Evolutionary conservation across 257 asterid species (phyloP), one percentile per base, ranked within the genome.

Genomic region (Ligustrum vulgare): DNA sequence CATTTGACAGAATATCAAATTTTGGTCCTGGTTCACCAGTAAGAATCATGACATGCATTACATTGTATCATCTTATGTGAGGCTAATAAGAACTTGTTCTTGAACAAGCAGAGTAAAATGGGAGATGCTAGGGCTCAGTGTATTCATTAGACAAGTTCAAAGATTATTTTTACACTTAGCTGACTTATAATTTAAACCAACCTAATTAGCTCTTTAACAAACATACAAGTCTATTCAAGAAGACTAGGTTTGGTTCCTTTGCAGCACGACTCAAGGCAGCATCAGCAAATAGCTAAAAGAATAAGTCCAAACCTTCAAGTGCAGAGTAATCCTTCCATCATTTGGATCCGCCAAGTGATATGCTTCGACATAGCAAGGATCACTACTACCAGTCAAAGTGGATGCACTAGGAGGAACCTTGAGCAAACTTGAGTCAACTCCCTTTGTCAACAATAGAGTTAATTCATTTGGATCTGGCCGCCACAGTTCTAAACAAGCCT

Each of bases 351-450:
- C 70, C 87, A 93, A 84, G 86, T 93, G 97, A 86, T 91, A 90
- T 41, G 91, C 97, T 87, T 93, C 98, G 54, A 93, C 96, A 77
- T 90, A 93, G 76, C 98, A 93, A 80, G 98, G 98, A 86, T 92
- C 98, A 69, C 98, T 93, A 86, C 98, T 91, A 69, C 93, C 97
- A 20, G 92, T 84, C 91, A 93, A 83, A 66, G 98, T 84, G 79
- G 80, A 78, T 54, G 97, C 89, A 75, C 89, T 86, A 3, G 98
- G 98, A 75, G 96, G 96, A 72, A 87, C 87, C 87, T 89, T 93
- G 82, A 91, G 84, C 75, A 86, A 79, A 70, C 90, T 82, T 39
- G 96, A 85, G 79, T 85, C 89, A 18, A 84, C 75, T 81, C 94
- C 94, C 85, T 89, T 91, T 9, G 93, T 81, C 80, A 93, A 78